These are phyloP conservation scores for Exophiala sp. DNA, from an alignment of 2,329 filamentous ascomycete species.

Conservation along the genomic window DNA sequence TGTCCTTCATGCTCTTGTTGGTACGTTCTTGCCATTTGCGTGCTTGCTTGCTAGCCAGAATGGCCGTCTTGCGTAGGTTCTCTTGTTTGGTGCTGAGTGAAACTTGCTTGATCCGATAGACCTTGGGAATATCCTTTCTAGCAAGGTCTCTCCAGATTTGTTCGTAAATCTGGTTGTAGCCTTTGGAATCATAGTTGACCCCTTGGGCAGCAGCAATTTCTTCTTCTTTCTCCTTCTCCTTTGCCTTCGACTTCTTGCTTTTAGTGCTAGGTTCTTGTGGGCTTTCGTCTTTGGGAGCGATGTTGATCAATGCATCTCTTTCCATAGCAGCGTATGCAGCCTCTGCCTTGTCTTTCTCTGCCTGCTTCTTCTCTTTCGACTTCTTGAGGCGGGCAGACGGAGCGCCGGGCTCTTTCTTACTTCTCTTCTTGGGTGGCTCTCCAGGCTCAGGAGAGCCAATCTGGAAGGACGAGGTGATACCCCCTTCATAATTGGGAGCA, in stretches of 20 bases:
- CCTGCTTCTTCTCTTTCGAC: constrained; percentile 71
- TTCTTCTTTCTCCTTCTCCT: constrained; percentile 39
- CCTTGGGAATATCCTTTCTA: constrained; percentile 88
- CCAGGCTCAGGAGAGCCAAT: constrained; percentile 55
- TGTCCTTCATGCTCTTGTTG: constrained; percentile 98
- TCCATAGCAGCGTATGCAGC: constrained; percentile 72
- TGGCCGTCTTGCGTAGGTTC: constrained; percentile 97
- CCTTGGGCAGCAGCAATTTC: constrained; percentile 51
- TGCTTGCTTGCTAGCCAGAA: constrained; percentile 93
- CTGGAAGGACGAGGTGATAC: constrained; percentile 80
- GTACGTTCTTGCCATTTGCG: constrained; percentile 95
- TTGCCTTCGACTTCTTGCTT: constrained; percentile 36
- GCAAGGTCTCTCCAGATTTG: constrained; percentile 96
- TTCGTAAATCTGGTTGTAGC: constrained; percentile 94
- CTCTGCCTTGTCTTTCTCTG: constrained; percentile 72
- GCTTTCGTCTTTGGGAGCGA: constrained; percentile 58
- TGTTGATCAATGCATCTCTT: constrained; percentile 43
- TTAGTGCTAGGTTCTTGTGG: constrained; percentile 44
- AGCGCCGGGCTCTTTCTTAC: constrained; percentile 50
- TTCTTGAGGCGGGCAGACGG: constrained; percentile 70
- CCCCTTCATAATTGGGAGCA: constrained; percentile 78
- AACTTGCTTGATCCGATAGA: constrained; percentile 80
- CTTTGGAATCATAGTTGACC: constrained; percentile 76
- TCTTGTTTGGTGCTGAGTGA: constrained; percentile 84
- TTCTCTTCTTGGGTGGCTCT: constrained; percentile 50